Evolutionary conservation across 2,329 filamentous ascomycete genomes (phyloP), one percentile per base, ranked within the genome.

Genomic region (Dothiorella sarmentorum): DNA sequence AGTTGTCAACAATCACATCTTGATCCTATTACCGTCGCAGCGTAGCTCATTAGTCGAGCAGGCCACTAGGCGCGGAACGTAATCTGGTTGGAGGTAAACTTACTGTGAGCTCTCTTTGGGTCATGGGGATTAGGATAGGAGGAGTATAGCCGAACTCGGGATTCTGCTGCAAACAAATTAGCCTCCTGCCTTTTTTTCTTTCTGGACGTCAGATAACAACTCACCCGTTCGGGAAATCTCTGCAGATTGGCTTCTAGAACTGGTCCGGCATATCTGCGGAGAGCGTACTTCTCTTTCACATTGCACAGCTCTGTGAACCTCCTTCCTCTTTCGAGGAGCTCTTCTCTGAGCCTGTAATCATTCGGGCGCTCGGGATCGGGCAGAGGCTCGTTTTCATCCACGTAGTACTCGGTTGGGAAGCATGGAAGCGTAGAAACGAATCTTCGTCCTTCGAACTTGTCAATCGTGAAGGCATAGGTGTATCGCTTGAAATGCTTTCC

Each of bases 1-100:
- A 61, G 37, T 61, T 61, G 27, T 61, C 59, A 15, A 61, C 44
- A n/a, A 61, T 61, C 0, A 61, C 17, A 18, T 40, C 59, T n/a
- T 42, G 53, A 20, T 51, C 53, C 37, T 61, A 55, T 13, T 43
- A n/a, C n/a, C n/a, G n/a, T n/a, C n/a, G n/a, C n/a, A n/a, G n/a
- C n/a, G n/a, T n/a, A n/a, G n/a, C n/a, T n/a, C n/a, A n/a, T n/a
- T n/a, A n/a, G n/a, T n/a, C n/a, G n/a, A n/a, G n/a, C n/a, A n/a
- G n/a, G n/a, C n/a, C n/a, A n/a, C n/a, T n/a, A n/a, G n/a, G n/a
- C n/a, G n/a, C n/a, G n/a, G n/a, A n/a, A n/a, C n/a, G n/a, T n/a
- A n/a, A n/a, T n/a, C n/a, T n/a, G n/a, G n/a, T n/a, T n/a, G n/a
- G n/a, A n/a, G n/a, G n/a, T n/a, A n/a, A n/a, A n/a, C n/a, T 52